Conservation (phyloP, 306 rosid species). For the Prunus campanulata region DNA sequence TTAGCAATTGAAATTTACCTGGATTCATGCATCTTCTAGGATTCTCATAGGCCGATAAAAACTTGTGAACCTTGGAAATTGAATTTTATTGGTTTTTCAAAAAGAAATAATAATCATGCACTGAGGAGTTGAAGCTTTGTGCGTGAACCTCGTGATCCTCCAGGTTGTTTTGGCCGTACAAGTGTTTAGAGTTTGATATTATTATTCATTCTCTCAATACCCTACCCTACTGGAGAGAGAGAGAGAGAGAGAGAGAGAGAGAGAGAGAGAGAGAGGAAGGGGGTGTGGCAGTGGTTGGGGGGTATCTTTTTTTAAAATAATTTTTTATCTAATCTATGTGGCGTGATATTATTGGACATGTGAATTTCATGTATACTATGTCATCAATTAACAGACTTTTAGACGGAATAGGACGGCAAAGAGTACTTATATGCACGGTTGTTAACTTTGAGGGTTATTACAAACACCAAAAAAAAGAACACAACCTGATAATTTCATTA, state of each 20-base stretch:
- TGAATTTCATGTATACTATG: too few species aligned
- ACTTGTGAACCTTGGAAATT: constrained; percentile 7
- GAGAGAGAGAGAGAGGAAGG: too few species aligned
- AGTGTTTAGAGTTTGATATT: constrained; percentile 1
- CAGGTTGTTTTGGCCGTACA: neutral
- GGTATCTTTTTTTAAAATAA: too few species aligned
- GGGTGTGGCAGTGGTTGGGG: too few species aligned
- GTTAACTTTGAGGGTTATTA: too few species aligned
- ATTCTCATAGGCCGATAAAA: neutral
- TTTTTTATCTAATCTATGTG: too few species aligned
- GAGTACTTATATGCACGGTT: too few species aligned
- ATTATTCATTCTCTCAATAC: neutral
- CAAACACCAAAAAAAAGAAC: too few species aligned
- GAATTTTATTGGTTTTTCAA: neutral
- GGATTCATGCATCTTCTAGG: neutral
- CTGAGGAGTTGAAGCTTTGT: neutral
- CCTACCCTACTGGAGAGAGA: neutral
- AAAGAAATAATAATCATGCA: neutral
- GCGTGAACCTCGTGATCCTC: neutral
- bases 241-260: too few species aligned
- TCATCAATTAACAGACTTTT: too few species aligned
- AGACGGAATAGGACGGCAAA: rapidly evolving
- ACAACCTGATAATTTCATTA: too few species aligned
- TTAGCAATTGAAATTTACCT: neutral
- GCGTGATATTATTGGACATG: too few species aligned